These are phyloP conservation scores for Pseudonectria buxi DNA, from an alignment of 2,329 filamentous ascomycete species.

Conservation along the genomic window DNA sequence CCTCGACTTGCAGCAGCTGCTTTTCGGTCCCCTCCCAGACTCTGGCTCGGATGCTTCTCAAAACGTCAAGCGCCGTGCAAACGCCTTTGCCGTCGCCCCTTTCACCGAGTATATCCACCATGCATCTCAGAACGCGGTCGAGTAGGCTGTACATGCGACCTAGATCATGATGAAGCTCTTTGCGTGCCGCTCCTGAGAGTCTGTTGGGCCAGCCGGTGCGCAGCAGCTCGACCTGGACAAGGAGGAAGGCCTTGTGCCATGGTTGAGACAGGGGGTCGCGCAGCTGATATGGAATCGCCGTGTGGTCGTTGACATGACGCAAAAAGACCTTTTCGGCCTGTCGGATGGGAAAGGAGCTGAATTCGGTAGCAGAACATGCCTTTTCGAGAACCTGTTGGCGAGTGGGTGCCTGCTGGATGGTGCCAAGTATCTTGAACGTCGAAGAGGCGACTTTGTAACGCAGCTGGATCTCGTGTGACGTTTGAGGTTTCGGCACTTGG, in stretches of 20 bases:
- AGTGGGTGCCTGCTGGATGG: slow-evolving; percentile 20
- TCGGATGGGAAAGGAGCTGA: slow-evolving; percentile 30
- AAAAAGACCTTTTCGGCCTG: slow-evolving; percentile 30
- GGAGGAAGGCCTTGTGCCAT: slow-evolving; percentile 68
- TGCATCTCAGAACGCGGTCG: slow-evolving; percentile 29
- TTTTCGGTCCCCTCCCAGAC: slow-evolving; percentile 76
- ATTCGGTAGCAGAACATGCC: slow-evolving; percentile 33
- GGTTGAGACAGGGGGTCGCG: slow-evolving; percentile 43
- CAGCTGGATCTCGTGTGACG: slow-evolving; percentile 23
- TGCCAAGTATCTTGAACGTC: slow-evolving; percentile 26
- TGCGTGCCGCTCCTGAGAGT: slow-evolving; percentile 25
- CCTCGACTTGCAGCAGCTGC: slow-evolving; percentile 76
- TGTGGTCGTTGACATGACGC: slow-evolving; percentile 31
- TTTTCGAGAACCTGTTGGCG: slow-evolving; percentile 30
- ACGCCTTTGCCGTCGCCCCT: slow-evolving; percentile 57
- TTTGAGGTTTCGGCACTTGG: background rate
- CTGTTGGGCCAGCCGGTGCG: slow-evolving; percentile 54
- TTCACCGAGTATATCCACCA: slow-evolving; percentile 32
- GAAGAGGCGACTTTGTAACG: slow-evolving; percentile 28
- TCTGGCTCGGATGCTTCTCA: slow-evolving; percentile 66
- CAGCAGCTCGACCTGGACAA: slow-evolving; percentile 66
- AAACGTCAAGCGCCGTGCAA: slow-evolving; percentile 66
- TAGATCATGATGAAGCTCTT: slow-evolving; percentile 27
- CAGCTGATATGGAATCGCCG: slow-evolving; percentile 32
- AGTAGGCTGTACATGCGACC: slow-evolving; percentile 27